phyloP scores from a whole-genome alignment of 2,329 filamentous ascomycete genomes.

The Aspergillus nomiae region DNA sequence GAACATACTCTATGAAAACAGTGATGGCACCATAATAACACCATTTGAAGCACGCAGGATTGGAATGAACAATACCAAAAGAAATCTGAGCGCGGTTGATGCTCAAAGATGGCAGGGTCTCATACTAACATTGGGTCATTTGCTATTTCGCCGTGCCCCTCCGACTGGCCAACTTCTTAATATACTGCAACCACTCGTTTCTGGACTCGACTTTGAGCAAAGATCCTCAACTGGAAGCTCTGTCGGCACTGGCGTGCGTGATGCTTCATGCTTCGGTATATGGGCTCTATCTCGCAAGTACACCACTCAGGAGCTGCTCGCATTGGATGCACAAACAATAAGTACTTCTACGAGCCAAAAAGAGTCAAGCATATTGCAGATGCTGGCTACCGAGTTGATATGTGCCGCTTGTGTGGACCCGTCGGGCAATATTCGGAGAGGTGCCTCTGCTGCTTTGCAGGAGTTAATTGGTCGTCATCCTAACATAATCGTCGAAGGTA shows the following conservation, averaged over 20 bases:
- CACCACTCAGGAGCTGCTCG: slow-evolving; percentile 72
- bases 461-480: slow-evolving; percentile 93
- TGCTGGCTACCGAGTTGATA: slow-evolving; percentile 78
- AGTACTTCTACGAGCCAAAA: slow-evolving; percentile 30
- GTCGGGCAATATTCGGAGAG: slow-evolving; percentile 88
- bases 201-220: slow-evolving; percentile 86
- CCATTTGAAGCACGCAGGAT: slow-evolving; percentile 34
- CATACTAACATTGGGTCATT: slow-evolving; percentile 81
- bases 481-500: slow-evolving; percentile 78
- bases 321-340: slow-evolving; percentile 51
- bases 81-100: slow-evolving; percentile 73
- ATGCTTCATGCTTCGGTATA: slow-evolving; percentile 93
- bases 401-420: slow-evolving; percentile 83
- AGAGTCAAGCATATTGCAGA: slow-evolving; percentile 63
- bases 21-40: slow-evolving; percentile 43
- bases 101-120: slow-evolving; percentile 89
- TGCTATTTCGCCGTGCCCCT: slow-evolving; percentile 82
- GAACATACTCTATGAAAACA: slow-evolving; percentile 60
- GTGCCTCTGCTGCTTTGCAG: slow-evolving; percentile 89
- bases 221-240: slow-evolving; percentile 81
- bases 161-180: slow-evolving; percentile 69
- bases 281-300: slow-evolving; percentile 92
- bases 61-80: slow-evolving; percentile 44
- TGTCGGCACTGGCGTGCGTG: slow-evolving; percentile 84
- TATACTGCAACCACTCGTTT: slow-evolving; percentile 74